phyloP scores from a whole-genome alignment of 495 filamentous ascomycete genomes.

The Tuber calosporum region DNA sequence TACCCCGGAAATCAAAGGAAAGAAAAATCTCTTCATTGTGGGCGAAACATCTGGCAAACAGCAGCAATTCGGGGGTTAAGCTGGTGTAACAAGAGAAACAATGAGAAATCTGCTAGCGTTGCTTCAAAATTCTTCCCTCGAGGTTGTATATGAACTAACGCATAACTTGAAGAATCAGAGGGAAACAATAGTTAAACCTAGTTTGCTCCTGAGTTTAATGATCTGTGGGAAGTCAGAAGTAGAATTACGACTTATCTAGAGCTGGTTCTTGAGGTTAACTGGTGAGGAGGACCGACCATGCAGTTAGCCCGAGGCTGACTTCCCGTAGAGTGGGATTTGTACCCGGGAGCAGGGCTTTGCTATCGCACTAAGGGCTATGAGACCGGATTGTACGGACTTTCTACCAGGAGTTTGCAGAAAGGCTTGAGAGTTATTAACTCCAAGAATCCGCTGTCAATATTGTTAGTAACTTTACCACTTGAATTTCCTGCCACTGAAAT shows the following conservation, averaged over 20 bases:
- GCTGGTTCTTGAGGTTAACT: neutral
- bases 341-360: neutral
- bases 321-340: neutral
- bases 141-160: neutral
- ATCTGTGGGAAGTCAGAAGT: neutral
- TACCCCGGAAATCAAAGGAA: neutral
- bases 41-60: neutral
- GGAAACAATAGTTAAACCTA: neutral
- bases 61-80: neutral
- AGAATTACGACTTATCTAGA: neutral
- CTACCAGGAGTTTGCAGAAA: neutral
- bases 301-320: neutral
- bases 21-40: neutral
- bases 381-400: neutral
- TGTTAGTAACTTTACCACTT: neutral
- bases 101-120: neutral
- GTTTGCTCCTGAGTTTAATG: neutral
- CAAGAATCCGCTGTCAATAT: neutral
- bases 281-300: neutral
- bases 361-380: neutral
- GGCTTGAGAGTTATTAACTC: neutral
- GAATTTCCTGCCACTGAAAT: neutral
- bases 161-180: neutral
- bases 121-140: neutral
- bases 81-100: neutral